Evolutionary conservation across 176 grass and related monocot genomes (phyloP).

Genomic region (Triticum aestivum): DNA sequence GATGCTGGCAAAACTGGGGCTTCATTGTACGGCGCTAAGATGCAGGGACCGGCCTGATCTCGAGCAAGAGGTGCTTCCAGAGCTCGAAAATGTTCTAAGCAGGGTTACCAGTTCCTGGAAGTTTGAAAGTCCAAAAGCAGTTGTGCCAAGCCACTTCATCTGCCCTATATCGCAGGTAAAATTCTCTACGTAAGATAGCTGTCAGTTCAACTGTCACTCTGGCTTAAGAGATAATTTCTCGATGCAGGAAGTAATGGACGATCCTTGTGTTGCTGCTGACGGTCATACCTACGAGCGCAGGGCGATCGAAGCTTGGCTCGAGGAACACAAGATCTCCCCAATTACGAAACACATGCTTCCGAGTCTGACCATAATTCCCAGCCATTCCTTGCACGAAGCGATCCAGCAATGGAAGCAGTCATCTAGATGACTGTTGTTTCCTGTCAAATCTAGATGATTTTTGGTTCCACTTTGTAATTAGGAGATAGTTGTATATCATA

Average conservation of each 20-base stretch:
- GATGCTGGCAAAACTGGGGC: slow-evolving; percentile 64
- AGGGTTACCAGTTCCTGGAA: slow-evolving; percentile 40
- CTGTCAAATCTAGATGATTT: slow-evolving; percentile 22
- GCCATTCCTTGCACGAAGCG: slow-evolving; percentile 63
- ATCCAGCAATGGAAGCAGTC: slow-evolving; percentile 79
- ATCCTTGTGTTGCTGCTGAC: slow-evolving; percentile 83
- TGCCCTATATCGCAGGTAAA: slow-evolving; percentile 85
- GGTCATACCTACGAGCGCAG: slow-evolving; percentile 85
- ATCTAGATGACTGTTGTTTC: slow-evolving; percentile 11
- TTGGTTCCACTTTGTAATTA: slow-evolving; percentile 2
- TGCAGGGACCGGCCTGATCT: slow-evolving; percentile 79
- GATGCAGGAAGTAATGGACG: slow-evolving; percentile 73
- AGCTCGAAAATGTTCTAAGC: slow-evolving; percentile 66
- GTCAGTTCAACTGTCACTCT: background rate
- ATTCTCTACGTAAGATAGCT: background rate
- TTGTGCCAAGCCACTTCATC: slow-evolving; percentile 65
- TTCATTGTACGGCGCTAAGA: slow-evolving; percentile 59
- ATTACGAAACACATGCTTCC: slow-evolving; percentile 54
- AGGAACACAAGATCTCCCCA: slow-evolving; percentile 62
- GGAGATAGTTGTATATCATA: slow-evolving; percentile 25
- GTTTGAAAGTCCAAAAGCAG: slow-evolving; percentile 19
- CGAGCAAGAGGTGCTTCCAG: slow-evolving; percentile 65
- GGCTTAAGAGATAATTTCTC: background rate
- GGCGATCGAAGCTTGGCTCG: slow-evolving; percentile 81
- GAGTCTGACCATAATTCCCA: slow-evolving; percentile 64